Evolutionary conservation across 2,329 filamentous ascomycete species (phyloP), one percentile per base, ranked within the genome.

Genomic region (Escovopsis sp.): DNA sequence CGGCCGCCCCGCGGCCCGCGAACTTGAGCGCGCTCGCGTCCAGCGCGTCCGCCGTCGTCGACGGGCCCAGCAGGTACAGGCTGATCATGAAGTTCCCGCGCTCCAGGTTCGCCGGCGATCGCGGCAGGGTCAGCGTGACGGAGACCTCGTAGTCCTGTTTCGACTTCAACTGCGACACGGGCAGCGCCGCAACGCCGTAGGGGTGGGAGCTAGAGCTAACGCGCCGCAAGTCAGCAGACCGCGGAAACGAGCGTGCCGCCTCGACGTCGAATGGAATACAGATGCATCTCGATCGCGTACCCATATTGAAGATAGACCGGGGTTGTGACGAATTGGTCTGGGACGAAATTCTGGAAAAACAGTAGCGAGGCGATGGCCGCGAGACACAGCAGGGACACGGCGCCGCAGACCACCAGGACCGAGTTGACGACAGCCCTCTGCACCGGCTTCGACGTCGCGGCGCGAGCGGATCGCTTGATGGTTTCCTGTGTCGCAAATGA

Each of bases 41-140:
- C 12, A 61, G 43, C 11, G 45, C 41, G 26, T 44, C 39, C 36
- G 51, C 28, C 28, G 28, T 32, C 28, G 4, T 32, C 28, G 28
- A 32, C 23, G 64, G 62, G 26, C 69, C 69, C 40, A 84, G 70
- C 41, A 94, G 73, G 46, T 77, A 73, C 12, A 94, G 65, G 38
- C 84, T 80, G 15, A 96, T 67, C 91, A 98, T 98, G 68, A 95
- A 96, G 64, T 96, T 96, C 26, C 91, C 91, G 12, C 75, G 73
- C 2, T 73, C 73, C 19, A 83, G 63, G 54, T 98, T 98, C 2
- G 70, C 62, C 0, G 77, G 78, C 3, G 85, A 91, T 35, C 81
- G 78, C 15, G 91, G 91, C 48, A 98, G 69, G 4, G 75, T 72
- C 30, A 98, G 69, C 19, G 76, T 69, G 2, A 96, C 69, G 5